These are phyloP conservation scores for Schoenoplectus triqueter DNA, from an alignment of 202 grass and related monocot genomes.

Conservation along the genomic window DNA sequence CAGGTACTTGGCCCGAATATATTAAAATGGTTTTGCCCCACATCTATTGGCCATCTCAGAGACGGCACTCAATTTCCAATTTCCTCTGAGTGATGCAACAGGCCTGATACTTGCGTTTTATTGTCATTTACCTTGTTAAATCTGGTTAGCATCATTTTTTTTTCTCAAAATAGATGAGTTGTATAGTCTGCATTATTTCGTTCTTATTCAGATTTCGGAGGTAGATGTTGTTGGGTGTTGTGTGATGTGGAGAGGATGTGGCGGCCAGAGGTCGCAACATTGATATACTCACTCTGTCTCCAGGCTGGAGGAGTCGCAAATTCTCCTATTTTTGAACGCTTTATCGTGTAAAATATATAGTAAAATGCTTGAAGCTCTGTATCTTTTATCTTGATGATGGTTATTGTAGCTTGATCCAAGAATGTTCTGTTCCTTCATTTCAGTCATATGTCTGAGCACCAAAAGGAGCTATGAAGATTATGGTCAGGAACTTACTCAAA, in stretches of 20 bases:
- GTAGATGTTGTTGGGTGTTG: neutral
- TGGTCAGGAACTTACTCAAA: neutral
- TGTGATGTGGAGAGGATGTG: neutral
- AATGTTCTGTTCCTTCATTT: constrained; percentile 6
- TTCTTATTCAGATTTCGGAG: constrained; percentile 25
- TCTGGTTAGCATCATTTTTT: neutral
- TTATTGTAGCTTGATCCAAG: neutral
- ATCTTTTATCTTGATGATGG: neutral
- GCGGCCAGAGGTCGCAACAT: neutral
- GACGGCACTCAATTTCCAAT: constrained; percentile 86
- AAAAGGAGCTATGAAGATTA: neutral
- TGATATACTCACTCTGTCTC: neutral
- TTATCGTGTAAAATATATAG: constrained; percentile 20
- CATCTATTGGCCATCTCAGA: constrained; percentile 62
- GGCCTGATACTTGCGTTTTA: neutral
- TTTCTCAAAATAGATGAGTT: constrained; percentile 15
- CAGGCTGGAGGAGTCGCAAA: constrained; percentile 4
- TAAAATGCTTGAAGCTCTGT: neutral
- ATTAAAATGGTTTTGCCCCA: constrained; percentile 80
- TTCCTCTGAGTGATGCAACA: constrained; percentile 58
- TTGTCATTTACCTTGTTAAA: constrained; percentile 12
- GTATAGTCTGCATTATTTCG: constrained; percentile 28
- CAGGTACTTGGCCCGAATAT: constrained; percentile 91
- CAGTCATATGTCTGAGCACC: neutral
- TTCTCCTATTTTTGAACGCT: constrained; percentile 2